Percentiles rank a stretch among this genome's conserved stretches.
Evolutionary conservation across 305 asterid species (phyloP).

Genomic region (Solanum aculeatissimum): DNA sequence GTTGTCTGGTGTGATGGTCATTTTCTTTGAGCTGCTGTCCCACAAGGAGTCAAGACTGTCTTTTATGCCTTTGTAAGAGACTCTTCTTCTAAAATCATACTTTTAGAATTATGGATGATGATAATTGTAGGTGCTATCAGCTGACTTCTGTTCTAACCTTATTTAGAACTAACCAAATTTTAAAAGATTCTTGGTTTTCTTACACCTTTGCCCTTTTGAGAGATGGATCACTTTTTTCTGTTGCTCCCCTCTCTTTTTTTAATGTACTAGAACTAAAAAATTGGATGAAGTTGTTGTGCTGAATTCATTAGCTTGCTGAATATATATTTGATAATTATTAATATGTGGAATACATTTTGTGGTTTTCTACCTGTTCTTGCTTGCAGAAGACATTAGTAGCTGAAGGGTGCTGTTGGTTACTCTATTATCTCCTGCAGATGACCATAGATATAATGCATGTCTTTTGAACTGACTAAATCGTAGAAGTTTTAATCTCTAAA

Average conservation of each 20-base stretch:
- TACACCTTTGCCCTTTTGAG: background rate
- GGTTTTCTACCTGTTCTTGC: background rate
- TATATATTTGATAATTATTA: background rate
- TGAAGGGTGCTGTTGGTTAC: background rate
- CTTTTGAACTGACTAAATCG: background rate
- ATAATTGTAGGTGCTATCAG: background rate
- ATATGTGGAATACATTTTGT: background rate
- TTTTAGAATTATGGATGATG: background rate
- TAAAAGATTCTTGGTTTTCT: background rate
- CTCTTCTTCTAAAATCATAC: background rate
- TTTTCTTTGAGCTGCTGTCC: background rate
- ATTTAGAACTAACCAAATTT: background rate
- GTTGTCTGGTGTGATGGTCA: background rate
- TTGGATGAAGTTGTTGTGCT: background rate
- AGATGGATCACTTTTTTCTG: background rate
- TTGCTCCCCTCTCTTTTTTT: background rate
- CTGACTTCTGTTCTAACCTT: background rate
- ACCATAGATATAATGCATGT: background rate
- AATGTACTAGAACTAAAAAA: background rate
- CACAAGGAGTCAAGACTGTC: background rate
- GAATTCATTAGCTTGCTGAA: background rate
- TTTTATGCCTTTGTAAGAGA: background rate
- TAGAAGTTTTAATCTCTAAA: background rate
- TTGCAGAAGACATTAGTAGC: background rate
- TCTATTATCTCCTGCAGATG: background rate